Conservation (phyloP, 345 rosid genomes). For the rapeseed (Brassica napus) region Da-Ae NC_063446.1:70691001-70691500, state of each 20-base stretch:
- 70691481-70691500: slow-evolving; percentile 48
- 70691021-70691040: not conserved
- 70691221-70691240: slow-evolving; percentile 59
- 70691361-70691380: slow-evolving; percentile 52
- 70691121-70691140: slow-evolving; percentile 42
- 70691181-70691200: not conserved
- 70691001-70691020: not conserved
- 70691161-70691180: not conserved
- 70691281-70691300: slow-evolving; percentile 46
- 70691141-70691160: slow-evolving; percentile 32
- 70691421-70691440: slow-evolving; percentile 91
- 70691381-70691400: slow-evolving; percentile 48
- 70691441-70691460: slow-evolving; percentile 74
- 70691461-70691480: slow-evolving; percentile 97
- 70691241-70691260: slow-evolving; percentile 52
- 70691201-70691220: slow-evolving; percentile 53
- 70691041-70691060: not conserved
- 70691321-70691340: slow-evolving; percentile 42
- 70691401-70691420: slow-evolving; percentile 81
- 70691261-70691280: slow-evolving; percentile 61
- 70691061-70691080: slow-evolving; percentile 30
- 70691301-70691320: slow-evolving; percentile 42
- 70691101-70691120: slow-evolving; percentile 43
- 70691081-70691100: slow-evolving; percentile 45
- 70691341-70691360: slow-evolving; percentile 63